Conservation (phyloP, 1,284 basidiomycete species). For the Coniferiporia weirii region DNA sequence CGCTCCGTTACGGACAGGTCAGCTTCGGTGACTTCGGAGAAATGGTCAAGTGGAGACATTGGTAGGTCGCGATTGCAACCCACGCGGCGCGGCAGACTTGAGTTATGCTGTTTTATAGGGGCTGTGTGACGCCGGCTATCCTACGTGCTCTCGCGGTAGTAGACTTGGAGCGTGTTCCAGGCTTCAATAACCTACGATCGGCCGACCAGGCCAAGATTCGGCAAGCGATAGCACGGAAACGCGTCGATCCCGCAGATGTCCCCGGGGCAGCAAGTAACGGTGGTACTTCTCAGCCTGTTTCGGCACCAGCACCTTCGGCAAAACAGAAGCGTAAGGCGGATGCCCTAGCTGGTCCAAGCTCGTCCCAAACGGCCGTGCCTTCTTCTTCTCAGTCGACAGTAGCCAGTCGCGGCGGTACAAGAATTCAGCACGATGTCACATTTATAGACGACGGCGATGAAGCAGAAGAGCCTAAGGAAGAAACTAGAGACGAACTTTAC, state of each 20-base stretch:
- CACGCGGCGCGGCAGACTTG: background rate
- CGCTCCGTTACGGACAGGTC: constrained; percentile 57
- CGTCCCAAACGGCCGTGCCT: constrained; percentile 3
- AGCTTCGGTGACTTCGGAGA: constrained; percentile 46
- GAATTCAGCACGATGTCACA: constrained; percentile 16
- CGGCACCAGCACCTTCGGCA: background rate
- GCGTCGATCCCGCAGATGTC: constrained; percentile 52
- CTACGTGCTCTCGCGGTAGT: constrained; percentile 43
- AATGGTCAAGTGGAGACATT: constrained; percentile 67
- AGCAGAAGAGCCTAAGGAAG: constrained; percentile 36
- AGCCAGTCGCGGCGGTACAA: constrained; percentile 17
- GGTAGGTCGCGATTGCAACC: constrained; percentile 38
- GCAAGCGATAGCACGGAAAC: constrained; percentile 45
- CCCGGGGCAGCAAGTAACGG: constrained; percentile 34
- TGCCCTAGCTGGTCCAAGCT: background rate
- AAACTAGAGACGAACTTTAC: constrained; percentile 61
- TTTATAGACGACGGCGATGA: constrained; percentile 41
- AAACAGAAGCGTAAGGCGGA: constrained; percentile 12
- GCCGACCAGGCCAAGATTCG: constrained; percentile 59
- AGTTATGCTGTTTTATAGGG: constrained; percentile 39
- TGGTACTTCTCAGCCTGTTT: constrained; percentile 1
- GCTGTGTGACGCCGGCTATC: constrained; percentile 60
- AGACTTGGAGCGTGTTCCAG: constrained; percentile 39
- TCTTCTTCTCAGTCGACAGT: constrained; percentile 4
- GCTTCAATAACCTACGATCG: constrained; percentile 47